phyloP scores from a whole-genome alignment of 139 green algal genomes.

The Raphidocelis subcapitata region DNA sequence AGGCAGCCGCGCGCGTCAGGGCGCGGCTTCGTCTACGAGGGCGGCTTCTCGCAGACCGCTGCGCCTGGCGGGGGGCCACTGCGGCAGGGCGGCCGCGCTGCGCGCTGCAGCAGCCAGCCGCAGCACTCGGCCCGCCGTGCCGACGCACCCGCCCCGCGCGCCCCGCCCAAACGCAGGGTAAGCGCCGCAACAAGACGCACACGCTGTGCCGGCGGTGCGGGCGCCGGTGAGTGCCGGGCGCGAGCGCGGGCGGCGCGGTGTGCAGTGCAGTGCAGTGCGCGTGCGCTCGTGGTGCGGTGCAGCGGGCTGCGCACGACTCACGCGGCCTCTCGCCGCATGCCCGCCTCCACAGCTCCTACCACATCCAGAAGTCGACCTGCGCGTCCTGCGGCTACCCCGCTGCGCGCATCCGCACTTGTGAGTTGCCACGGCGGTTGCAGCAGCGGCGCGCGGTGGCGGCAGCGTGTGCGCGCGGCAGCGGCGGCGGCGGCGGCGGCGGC shows the following conservation, averaged over 20 bases:
- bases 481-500: neutral
- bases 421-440: slow-evolving; percentile 36
- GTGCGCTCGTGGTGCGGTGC: no score
- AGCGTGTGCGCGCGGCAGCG: no score
- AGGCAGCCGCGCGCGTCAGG: no score
- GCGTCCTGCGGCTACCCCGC: slow-evolving; percentile 92
- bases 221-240: no score
- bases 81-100: neutral
- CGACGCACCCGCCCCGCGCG: neutral
- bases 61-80: neutral
- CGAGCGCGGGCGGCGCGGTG: no score
- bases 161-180: neutral
- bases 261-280: no score
- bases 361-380: slow-evolving; percentile 97
- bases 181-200: slow-evolving; percentile 78
- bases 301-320: no score
- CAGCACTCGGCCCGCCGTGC: neutral
- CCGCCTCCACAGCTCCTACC: no score
- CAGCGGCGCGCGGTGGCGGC: neutral
- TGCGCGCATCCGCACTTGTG: slow-evolving; percentile 91
- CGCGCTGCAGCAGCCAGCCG: neutral
- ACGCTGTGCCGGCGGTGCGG: slow-evolving; percentile 94
- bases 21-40: no score
- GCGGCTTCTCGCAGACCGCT: no score
- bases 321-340: no score